These are phyloP conservation scores for Balamuthia mandrillaris DNA, from an alignment of 208 protist genomes.

Conservation along the genomic window DNA sequence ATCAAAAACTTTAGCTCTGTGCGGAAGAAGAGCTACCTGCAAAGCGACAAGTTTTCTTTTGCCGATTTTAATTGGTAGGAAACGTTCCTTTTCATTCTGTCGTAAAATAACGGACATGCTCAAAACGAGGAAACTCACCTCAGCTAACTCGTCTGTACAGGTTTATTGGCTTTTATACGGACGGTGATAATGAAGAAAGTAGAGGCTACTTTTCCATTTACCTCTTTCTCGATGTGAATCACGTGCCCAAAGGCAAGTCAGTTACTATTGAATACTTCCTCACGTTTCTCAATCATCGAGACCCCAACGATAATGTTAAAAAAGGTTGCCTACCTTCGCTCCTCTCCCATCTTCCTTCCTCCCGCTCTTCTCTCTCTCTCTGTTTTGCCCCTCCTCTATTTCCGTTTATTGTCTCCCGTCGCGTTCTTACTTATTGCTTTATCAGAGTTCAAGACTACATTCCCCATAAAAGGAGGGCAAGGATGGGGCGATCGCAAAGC, in stretches of 20 bases:
- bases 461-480: constrained; percentile 44
- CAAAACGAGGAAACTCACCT: background rate
- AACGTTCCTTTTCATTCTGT: background rate
- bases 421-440: too few species aligned
- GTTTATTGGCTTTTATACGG: constrained; percentile 51
- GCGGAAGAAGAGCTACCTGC: constrained; percentile 43
- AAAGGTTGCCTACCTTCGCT: too few species aligned
- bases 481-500: constrained; percentile 50
- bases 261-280: constrained; percentile 42
- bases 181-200: constrained; percentile 47
- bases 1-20: constrained; percentile 45
- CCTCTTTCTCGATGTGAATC: constrained; percentile 44
- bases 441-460: constrained; percentile 45
- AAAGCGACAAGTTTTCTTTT: constrained; percentile 50
- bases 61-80: constrained; percentile 43
- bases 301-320: constrained; percentile 19
- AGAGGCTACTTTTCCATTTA: constrained; percentile 52
- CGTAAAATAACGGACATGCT: background rate
- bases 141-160: too few species aligned
- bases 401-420: too few species aligned
- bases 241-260: constrained; percentile 47
- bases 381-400: too few species aligned
- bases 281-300: constrained; percentile 48
- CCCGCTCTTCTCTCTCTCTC: too few species aligned
- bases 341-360: too few species aligned